Percentiles rank a stretch among this genome's conserved stretches.
phyloP scores from a whole-genome alignment of 2,329 filamentous ascomycete species.

The Bimuria novae-zelandiae region DNA sequence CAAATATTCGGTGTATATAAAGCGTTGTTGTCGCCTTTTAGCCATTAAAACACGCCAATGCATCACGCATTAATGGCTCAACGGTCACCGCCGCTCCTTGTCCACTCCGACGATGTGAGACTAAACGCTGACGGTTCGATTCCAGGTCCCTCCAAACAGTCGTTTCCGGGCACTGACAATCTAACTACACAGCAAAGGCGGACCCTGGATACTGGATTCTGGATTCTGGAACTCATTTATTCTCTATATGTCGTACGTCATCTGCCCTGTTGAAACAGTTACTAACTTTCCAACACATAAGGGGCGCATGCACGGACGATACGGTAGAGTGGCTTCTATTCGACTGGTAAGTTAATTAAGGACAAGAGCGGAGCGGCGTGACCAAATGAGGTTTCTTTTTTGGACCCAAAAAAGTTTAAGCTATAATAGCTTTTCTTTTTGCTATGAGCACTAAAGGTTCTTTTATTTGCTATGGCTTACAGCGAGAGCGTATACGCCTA shows the following conservation, averaged over 20 bases:
- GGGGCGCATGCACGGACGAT: neutral
- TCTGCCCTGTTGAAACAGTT: neutral
- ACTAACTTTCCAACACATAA: neutral
- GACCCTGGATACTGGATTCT: neutral
- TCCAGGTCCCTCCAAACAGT: neutral
- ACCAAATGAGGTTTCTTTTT: slow-evolving; percentile 5
- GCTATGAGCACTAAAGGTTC: neutral
- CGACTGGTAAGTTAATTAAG: neutral
- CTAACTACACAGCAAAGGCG: neutral
- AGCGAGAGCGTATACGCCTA: too few relatives aligned
- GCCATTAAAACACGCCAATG: neutral
- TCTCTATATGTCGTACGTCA: neutral
- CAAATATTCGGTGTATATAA: neutral
- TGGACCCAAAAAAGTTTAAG: neutral
- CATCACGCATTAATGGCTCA: slow-evolving; percentile 1
- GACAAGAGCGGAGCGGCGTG: neutral
- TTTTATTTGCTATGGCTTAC: too few relatives aligned
- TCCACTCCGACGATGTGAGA: too few relatives aligned
- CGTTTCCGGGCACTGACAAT: neutral
- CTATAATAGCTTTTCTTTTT: neutral
- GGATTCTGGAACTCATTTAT: neutral
- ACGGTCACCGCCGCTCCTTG: slow-evolving; percentile 1
- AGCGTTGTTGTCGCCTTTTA: neutral
- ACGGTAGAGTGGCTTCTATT: neutral
- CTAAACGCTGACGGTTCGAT: slow-evolving; percentile 5